These are phyloP conservation scores for Talaromyces pinophilus DNA, from an alignment of 2,329 filamentous ascomycete genomes.

Conservation along the genomic window DNA sequence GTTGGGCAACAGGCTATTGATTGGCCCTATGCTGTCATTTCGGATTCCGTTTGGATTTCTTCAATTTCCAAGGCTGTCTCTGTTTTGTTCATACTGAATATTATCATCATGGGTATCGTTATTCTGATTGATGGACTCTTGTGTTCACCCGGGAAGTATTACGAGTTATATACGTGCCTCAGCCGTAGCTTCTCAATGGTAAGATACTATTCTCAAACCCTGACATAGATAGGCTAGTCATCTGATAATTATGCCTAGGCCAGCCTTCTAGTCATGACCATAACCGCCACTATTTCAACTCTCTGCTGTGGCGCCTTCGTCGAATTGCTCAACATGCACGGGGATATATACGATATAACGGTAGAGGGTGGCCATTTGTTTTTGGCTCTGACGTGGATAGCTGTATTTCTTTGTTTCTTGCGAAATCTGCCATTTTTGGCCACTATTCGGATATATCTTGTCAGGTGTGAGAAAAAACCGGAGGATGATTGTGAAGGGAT, in stretches of 20 bases:
- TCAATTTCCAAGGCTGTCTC: constrained; percentile 10
- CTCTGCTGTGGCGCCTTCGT: constrained; percentile 2
- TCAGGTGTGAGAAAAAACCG: background rate
- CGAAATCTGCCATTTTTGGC: constrained; percentile 1
- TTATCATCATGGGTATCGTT: constrained; percentile 8
- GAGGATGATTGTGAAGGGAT: background rate
- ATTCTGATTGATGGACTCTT: constrained; percentile 3
- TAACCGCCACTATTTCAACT: background rate
- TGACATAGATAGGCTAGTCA: background rate
- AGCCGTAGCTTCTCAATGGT: constrained; percentile 8
- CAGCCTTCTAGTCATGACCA: constrained; percentile 14
- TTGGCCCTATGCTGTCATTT: constrained; percentile 8
- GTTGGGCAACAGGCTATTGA: background rate
- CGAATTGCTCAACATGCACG: constrained; percentile 5
- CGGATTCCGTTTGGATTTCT: constrained; percentile 11
- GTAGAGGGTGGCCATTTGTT: background rate
- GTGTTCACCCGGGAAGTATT: background rate
- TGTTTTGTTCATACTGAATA: background rate
- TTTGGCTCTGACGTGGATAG: constrained; percentile 3
- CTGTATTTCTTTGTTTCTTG: background rate
- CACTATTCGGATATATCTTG: background rate
- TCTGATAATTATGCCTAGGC: background rate
- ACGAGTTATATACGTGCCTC: background rate
- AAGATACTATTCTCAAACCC: background rate
- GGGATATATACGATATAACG: constrained; percentile 7